Conservation (phyloP, 2,329 filamentous ascomycete genomes). For the Cladophialophora carrionii region DNA sequence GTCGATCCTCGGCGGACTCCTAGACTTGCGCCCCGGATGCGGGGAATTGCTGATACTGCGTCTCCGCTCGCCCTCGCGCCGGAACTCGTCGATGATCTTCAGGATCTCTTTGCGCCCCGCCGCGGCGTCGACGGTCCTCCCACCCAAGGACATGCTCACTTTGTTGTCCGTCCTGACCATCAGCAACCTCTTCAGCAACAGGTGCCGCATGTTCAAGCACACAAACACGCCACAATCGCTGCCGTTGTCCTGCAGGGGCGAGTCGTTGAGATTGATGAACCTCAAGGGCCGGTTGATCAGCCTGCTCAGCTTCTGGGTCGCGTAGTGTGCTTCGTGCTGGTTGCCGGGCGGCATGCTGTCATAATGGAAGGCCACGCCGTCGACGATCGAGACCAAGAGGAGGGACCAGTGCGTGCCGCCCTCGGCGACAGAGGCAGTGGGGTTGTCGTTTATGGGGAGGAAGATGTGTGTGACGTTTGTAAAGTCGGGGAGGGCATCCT, state of each 20-base stretch:
- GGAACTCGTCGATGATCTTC: slow-evolving; percentile 80
- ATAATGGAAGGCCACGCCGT: slow-evolving; percentile 94
- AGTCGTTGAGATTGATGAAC: slow-evolving; percentile 82
- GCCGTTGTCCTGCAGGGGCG: slow-evolving; percentile 87
- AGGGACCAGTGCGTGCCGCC: slow-evolving; percentile 94
- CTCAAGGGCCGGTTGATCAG: slow-evolving; percentile 68
- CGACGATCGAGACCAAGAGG: slow-evolving; percentile 82
- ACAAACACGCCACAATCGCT: slow-evolving; percentile 96
- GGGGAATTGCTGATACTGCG: slow-evolving; percentile 36
- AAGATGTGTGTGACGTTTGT: slow-evolving; percentile 84
- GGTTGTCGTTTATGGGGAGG: slow-evolving; percentile 89
- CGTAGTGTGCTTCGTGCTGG: slow-evolving; percentile 69
- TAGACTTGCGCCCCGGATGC: slow-evolving; percentile 35
- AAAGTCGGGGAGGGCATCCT: slow-evolving; percentile 79
- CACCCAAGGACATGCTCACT: slow-evolving; percentile 90
- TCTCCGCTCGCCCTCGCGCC: slow-evolving; percentile 83
- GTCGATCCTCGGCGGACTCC: slow-evolving; percentile 40
- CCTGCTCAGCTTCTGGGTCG: slow-evolving; percentile 68
- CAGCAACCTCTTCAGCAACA: slow-evolving; percentile 83
- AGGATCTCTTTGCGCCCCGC: slow-evolving; percentile 88
- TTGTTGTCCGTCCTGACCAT: slow-evolving; percentile 79
- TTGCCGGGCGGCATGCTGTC: slow-evolving; percentile 82
- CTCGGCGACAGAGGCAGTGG: slow-evolving; percentile 75
- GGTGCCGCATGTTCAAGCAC: slow-evolving; percentile 89
- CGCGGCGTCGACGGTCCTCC: slow-evolving; percentile 77